Base-by-base conservation (phyloP, 805 yeast species). In the Pichia cephalocereana region DNA sequence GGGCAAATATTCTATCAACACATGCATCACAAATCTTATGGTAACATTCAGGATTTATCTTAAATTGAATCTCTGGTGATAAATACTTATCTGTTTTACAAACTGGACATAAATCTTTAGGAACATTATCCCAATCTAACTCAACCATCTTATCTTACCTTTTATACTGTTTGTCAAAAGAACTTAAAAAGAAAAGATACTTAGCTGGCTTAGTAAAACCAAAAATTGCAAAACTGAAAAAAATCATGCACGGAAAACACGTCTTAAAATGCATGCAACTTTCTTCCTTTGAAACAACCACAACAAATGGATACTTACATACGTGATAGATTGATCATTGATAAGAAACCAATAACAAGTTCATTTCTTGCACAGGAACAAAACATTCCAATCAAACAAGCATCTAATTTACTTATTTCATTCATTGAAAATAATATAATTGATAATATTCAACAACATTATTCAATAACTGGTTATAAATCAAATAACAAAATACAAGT, bases 1-100 rank as follows among this genome's bases (percentile, higher is more conserved):
- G 70, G 8, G 96, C 80, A 62, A 86, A 93, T 46, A 93, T 90
- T 54, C 99, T 76, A 65, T 93, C 98, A 40, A 91, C 98, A 68
- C 99, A 93, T 2, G 95, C 81, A 57, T 85, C 97, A 69, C 99
- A 93, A 65, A 93, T 91, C 71, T 88, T 91, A 63, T 93, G 99
- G 63, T 93, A 93, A 68, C 99, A 93, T 65, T 93, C 99, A 0
- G 98, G 96, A 59, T 93, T 93, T 54, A 93, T 89, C 47, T 91
- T 77, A 62, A 93, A 91, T 55, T 76, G 80, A 83, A 93, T 85
- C 57, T 90, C 88, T 27, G 98, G 98, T 41, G 96, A 87, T 52
- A 93, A 73, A 65, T 93, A 93, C 63, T 90, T 72, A 67, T 91
- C 96, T 43, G 97, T 88, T 68, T 91, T 88, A 74, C 99, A 93